A percentile compares a stretch with the other conserved stretches of the same genome.
Evolutionary conservation across 2,329 filamentous ascomycete genomes (phyloP).

Genomic region (Alternaria gansuensis): DNA sequence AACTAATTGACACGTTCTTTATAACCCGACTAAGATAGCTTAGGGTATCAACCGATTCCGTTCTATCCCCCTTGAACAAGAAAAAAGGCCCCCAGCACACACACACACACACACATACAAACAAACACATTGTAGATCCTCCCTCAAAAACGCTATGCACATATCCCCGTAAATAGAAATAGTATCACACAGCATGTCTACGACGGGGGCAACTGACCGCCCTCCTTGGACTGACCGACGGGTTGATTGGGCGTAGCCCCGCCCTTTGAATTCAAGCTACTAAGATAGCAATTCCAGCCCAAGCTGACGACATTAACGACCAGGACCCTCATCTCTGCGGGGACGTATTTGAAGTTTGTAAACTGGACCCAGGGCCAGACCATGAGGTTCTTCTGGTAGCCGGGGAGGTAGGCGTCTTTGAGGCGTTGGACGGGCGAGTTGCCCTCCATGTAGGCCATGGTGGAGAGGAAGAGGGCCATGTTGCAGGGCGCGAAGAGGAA

Average conservation of each 20-base stretch:
- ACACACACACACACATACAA: not conserved
- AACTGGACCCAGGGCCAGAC: constrained; percentile 88
- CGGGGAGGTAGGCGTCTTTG: constrained; percentile 72
- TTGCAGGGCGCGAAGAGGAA: constrained; percentile 83
- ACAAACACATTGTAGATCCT: not conserved
- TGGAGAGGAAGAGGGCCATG: constrained; percentile 79
- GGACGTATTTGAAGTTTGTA: constrained; percentile 87
- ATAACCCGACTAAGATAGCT: not conserved
- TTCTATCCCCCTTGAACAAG: not conserved
- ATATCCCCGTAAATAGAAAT: not conserved
- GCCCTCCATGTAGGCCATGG: constrained; percentile 86
- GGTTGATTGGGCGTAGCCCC: constrained; percentile 25
- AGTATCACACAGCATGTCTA: constrained; percentile 16
- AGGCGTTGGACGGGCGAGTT: constrained; percentile 71
- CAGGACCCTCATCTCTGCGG: constrained; percentile 81
- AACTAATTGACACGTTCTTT: not conserved
- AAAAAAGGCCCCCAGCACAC: not conserved
- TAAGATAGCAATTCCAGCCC: constrained; percentile 57
- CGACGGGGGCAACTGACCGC: constrained; percentile 39
- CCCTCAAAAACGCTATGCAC: no score
- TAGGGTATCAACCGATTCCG: not conserved
- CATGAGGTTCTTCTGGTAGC: constrained; percentile 84
- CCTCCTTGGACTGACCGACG: constrained; percentile 33
- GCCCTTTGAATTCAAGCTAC: constrained; percentile 50
- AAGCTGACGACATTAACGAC: constrained; percentile 84